Percentiles rank a stretch among this genome's conserved stretches.
These are phyloP conservation scores for Fragosphaeria purpurea DNA, from an alignment of 2,329 filamentous ascomycete species.

Conservation along the genomic window DNA sequence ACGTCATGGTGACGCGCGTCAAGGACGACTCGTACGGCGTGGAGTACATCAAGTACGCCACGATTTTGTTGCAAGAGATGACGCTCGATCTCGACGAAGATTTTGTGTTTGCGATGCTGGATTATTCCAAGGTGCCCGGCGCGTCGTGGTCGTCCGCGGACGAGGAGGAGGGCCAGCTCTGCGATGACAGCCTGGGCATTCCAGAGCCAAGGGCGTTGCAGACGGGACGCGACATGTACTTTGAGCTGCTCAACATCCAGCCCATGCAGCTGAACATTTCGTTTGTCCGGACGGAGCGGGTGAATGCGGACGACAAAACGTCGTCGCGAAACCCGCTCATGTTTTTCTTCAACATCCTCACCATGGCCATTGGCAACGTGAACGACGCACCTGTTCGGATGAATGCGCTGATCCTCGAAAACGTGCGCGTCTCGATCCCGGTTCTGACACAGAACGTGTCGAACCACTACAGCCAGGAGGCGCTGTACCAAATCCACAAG, in stretches of 20 bases:
- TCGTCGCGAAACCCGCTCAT: slow-evolving; percentile 88
- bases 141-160: slow-evolving; percentile 66
- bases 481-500: slow-evolving; percentile 91
- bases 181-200: slow-evolving; percentile 81
- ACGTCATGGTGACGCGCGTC: slow-evolving; percentile 82
- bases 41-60: slow-evolving; percentile 96
- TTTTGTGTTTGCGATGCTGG: slow-evolving; percentile 90
- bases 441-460: slow-evolving; percentile 78
- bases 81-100: slow-evolving; percentile 96
- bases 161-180: slow-evolving; percentile 73
- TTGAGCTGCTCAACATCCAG: slow-evolving; percentile 91
- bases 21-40: slow-evolving; percentile 99
- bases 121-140: slow-evolving; percentile 88
- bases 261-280: slow-evolving; percentile 97
- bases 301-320: slow-evolving; percentile 92
- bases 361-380: slow-evolving; percentile 98
- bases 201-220: slow-evolving; percentile 83
- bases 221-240: slow-evolving; percentile 89
- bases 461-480: slow-evolving; percentile 94
- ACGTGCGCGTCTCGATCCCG: slow-evolving; percentile 79
- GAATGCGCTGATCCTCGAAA: slow-evolving; percentile 90
- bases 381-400: slow-evolving; percentile 93
- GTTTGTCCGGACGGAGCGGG: slow-evolving; percentile 89
- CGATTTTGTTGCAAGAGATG: slow-evolving; percentile 90
- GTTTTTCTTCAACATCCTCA: slow-evolving; percentile 98